Percentiles rank a stretch among this genome's conserved stretches.
These are phyloP conservation scores for Beauveria varroae DNA, from an alignment of 2,329 filamentous ascomycete genomes.

Conservation along the genomic window DNA sequence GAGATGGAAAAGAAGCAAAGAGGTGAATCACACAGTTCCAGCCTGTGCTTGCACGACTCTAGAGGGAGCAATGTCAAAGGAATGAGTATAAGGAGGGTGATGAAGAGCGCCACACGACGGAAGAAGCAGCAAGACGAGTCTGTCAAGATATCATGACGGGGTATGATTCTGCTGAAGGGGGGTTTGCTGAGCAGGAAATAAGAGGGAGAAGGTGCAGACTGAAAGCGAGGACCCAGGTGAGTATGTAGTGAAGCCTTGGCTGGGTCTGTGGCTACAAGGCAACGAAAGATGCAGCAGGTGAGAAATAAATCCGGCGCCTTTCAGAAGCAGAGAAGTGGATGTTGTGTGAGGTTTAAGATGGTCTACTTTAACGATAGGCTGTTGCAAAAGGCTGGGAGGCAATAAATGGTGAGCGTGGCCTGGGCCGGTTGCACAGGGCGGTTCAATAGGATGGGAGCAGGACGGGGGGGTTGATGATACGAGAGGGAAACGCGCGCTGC, in stretches of 20 bases:
- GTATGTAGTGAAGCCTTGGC: not conserved
- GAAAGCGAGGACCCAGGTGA: not conserved
- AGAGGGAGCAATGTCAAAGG: not conserved
- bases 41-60: conserved; percentile 7
- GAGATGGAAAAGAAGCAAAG: not conserved
- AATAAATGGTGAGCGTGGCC: not conserved
- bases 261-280: not conserved
- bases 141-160: not conserved
- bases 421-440: not conserved
- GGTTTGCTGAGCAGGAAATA: not conserved
- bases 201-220: not conserved
- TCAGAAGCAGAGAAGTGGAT: not conserved
- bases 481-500: not conserved
- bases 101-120: not conserved
- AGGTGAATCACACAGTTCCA: conserved; percentile 10
- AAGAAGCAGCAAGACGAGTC: not conserved
- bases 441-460: not conserved
- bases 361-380: not conserved
- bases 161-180: not conserved
- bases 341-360: not conserved
- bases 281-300: not conserved
- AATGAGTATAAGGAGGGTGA: not conserved
- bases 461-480: not conserved
- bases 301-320: not conserved
- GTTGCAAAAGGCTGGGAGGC: not conserved